Conservation (phyloP, 208 protist species). For the Acanthamoeba triangularis region DNA sequence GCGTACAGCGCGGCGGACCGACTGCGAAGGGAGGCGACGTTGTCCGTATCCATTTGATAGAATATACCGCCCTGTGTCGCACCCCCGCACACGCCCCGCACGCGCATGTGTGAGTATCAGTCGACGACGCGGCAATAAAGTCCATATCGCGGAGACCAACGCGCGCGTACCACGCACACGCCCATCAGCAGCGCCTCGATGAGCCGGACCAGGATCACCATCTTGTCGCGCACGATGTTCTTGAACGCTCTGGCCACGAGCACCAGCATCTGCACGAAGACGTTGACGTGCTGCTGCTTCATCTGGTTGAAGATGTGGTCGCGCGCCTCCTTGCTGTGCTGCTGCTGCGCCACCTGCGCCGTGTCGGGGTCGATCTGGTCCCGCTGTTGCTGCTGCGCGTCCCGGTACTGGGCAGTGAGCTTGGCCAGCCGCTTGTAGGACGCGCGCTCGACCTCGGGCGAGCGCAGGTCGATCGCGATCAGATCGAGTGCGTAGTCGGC, state of each 20-base stretch:
- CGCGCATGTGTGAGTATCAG: background rate
- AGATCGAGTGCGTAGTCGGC: conserved; percentile 73
- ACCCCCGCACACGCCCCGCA: background rate
- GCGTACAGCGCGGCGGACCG: background rate
- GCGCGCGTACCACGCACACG: background rate
- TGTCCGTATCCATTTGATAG: conserved; percentile 21
- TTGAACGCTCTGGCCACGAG: background rate
- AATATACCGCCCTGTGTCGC: conserved; percentile 2
- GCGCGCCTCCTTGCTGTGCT: background rate
- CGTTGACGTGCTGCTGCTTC: background rate
- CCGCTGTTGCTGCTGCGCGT: background rate
- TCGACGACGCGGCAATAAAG: background rate
- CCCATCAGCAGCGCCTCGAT: background rate
- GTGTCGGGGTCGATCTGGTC: background rate
- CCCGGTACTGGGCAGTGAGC: background rate
- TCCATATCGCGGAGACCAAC: background rate
- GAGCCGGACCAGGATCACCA: conserved; percentile 18
- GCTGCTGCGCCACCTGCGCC: background rate
- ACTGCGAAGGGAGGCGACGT: background rate
- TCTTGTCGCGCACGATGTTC: conserved; percentile 21
- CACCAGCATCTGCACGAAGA: background rate
- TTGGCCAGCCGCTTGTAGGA: background rate
- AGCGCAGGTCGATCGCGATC: conserved; percentile 8
- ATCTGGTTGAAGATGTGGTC: background rate
- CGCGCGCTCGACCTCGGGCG: background rate